Evolutionary conservation across 805 yeast genomes (phyloP).

Genomic region (Grigorovia humatica): DNA sequence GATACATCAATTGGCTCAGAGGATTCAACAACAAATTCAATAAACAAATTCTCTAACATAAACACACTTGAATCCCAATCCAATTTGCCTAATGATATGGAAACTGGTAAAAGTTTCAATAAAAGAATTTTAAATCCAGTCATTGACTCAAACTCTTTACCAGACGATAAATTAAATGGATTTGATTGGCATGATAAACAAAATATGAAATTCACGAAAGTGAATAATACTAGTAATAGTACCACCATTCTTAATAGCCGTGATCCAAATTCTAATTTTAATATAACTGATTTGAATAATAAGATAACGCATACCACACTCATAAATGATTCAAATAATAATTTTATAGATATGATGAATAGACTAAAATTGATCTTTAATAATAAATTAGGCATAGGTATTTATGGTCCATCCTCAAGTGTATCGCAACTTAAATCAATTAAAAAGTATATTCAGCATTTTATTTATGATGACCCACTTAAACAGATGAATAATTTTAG

Average conservation of each 20-base stretch:
- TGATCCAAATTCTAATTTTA: neutral
- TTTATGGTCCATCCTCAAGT: slow-evolving; percentile 55
- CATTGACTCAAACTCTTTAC: slow-evolving; percentile 1
- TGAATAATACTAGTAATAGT: neutral
- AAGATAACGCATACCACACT: neutral
- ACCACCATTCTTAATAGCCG: slow-evolving; percentile 12
- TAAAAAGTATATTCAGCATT: slow-evolving; percentile 1
- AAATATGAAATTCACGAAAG: neutral
- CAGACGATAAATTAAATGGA: slow-evolving; percentile 27
- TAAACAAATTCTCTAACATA: neutral
- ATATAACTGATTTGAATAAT: neutral
- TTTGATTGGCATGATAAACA: slow-evolving; percentile 49
- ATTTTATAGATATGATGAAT: neutral
- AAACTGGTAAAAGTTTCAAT: too few relatives aligned
- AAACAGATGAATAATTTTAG: neutral
- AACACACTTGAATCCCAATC: too few relatives aligned
- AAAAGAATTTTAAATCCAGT: neutral
- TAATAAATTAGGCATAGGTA: slow-evolving; percentile 46
- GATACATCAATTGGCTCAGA: neutral
- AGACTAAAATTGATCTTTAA: slow-evolving; percentile 8
- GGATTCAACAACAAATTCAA: neutral
- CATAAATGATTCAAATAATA: neutral
- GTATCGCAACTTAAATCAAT: slow-evolving; percentile 44
- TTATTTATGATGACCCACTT: neutral
- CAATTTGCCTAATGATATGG: too few relatives aligned